Conservation (phyloP, 441 rosid species). For the Jatropha podagrica region DNA sequence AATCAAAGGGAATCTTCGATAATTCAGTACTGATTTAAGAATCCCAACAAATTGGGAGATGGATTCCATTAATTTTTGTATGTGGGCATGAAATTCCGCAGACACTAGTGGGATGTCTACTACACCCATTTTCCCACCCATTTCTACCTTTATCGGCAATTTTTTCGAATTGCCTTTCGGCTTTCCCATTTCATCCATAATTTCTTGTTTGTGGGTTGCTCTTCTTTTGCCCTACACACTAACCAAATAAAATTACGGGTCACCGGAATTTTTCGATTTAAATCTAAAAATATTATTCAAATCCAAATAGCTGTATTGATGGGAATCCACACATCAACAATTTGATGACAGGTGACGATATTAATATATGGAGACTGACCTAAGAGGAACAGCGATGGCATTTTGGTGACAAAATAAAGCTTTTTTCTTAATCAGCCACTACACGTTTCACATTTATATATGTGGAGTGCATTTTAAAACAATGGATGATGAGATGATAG, state of each 20-base stretch:
- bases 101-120: conserved; percentile 34
- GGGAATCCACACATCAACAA: too few relatives aligned
- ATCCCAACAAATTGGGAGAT: conserved; percentile 36
- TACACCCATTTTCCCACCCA: conserved; percentile 24
- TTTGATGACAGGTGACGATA: too few relatives aligned
- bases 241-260: too few relatives aligned
- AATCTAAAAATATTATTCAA: too few relatives aligned
- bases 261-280: too few relatives aligned
- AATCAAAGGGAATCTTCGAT: conserved; percentile 13
- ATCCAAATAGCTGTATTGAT: too few relatives aligned
- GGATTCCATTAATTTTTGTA: neutral
- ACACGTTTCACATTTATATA: neutral
- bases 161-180: neutral
- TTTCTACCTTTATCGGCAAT: neutral
- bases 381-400: conserved; percentile 18
- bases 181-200: neutral
- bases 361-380: conserved; percentile 27
- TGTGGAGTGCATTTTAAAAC: neutral
- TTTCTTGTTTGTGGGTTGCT: neutral
- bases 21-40: conserved; percentile 7
- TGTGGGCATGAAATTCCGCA: neutral
- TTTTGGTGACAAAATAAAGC: conserved; percentile 33
- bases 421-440: conserved; percentile 22
- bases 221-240: neutral
- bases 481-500: neutral